Evolutionary conservation across 371 early-diverging fungal genomes (phyloP).

Genomic region (Mortierella sp.): DNA sequence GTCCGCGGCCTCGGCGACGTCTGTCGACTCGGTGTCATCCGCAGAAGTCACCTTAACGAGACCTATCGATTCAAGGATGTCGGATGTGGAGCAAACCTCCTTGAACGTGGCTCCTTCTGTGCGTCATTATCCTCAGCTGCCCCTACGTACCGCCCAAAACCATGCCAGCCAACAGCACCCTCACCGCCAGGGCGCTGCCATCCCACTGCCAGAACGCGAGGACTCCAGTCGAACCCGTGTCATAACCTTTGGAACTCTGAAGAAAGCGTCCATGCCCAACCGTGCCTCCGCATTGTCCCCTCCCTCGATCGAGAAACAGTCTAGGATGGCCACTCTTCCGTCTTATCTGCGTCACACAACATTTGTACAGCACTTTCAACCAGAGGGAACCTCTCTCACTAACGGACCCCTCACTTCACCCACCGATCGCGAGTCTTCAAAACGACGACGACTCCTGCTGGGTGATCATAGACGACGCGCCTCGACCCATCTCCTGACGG

Average conservation of each 20-base stretch:
- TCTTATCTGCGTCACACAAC: conserved; percentile 47
- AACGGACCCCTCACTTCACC: not conserved
- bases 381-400: conserved; percentile 26
- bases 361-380: conserved; percentile 48
- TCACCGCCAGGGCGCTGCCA: not conserved
- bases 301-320: conserved; percentile 11
- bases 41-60: not conserved
- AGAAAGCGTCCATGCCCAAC: conserved; percentile 50
- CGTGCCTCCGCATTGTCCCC: conserved; percentile 6
- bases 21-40: not conserved
- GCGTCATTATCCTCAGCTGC: conserved; percentile 21
- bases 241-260: conserved; percentile 55
- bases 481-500: conserved; percentile 8
- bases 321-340: conserved; percentile 35
- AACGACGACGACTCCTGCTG: conserved; percentile 31
- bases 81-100: conserved; percentile 11
- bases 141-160: conserved; percentile 14
- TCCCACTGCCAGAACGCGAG: conserved; percentile 47
- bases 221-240: conserved; percentile 38
- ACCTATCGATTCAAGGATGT: conserved; percentile 13
- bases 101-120: not conserved
- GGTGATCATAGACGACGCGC: conserved; percentile 15
- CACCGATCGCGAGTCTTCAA: conserved; percentile 28
- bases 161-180: conserved; percentile 7
- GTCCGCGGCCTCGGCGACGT: conserved; percentile 6